Percentiles rank a stretch among this genome's conserved stretches.
These are phyloP conservation scores for Cadophora luteo-olivacea DNA, from an alignment of 2,329 filamentous ascomycete species.

Conservation along the genomic window DNA sequence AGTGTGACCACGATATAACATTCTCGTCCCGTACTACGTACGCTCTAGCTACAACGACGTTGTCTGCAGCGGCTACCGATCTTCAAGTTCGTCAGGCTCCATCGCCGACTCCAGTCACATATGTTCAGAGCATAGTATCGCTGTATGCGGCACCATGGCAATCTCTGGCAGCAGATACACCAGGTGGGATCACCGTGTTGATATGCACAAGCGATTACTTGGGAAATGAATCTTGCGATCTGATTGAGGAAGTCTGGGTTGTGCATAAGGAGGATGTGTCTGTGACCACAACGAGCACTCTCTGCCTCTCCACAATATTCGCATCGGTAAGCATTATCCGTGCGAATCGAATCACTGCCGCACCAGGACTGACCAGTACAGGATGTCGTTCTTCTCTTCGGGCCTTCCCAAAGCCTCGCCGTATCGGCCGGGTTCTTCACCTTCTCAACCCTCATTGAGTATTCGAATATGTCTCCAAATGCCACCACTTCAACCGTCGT, in stretches of 20 bases:
- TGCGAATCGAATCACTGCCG: background rate
- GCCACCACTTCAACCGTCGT: constrained; percentile 18
- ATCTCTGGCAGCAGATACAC: constrained; percentile 34
- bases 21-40: constrained; percentile 39
- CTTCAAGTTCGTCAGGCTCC: background rate
- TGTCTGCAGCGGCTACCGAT: background rate
- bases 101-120: constrained; percentile 22
- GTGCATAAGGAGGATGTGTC: constrained; percentile 30
- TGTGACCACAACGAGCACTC: constrained; percentile 30
- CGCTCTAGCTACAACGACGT: constrained; percentile 30
- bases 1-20: constrained; percentile 39
- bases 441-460: constrained; percentile 29
- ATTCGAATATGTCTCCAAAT: constrained; percentile 26
- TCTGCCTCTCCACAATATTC: constrained; percentile 34
- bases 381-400: constrained; percentile 32
- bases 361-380: constrained; percentile 19
- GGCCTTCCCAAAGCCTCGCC: constrained; percentile 28
- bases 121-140: constrained; percentile 36
- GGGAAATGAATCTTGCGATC: constrained; percentile 24
- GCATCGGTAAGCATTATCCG: constrained; percentile 27
- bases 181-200: constrained; percentile 32
- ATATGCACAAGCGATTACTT: constrained; percentile 29
- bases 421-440: constrained; percentile 27
- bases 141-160: constrained; percentile 41
- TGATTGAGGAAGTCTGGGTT: constrained; percentile 38